Evolutionary conservation across 2,329 filamentous ascomycete genomes (phyloP), one percentile per base, ranked within the genome.

Genomic region (Verticillium alfalfae): DNA sequence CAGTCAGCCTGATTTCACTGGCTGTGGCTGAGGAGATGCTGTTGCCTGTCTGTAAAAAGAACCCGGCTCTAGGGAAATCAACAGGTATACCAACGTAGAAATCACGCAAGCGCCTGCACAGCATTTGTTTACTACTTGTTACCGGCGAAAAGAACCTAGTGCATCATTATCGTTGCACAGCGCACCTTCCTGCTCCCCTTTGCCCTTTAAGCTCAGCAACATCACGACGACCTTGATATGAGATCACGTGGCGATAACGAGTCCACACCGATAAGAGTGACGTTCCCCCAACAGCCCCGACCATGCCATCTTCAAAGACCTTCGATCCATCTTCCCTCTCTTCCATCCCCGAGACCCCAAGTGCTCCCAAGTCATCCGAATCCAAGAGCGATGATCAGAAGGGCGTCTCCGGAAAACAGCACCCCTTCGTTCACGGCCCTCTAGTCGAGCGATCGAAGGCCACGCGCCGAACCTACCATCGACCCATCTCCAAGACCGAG

Each of bases 181-280:
- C 13, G 15, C 31, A 18, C 36, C n/a, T 37, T 8, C 34, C 36
- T 39, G 34, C 2, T 9, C 16, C n/a, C 7, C 18, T 26, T 57
- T 38, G 9, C 13, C 45, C 45, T 10, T 52, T 52, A 1, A 52
- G 12, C 55, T 37, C 13, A 12, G 34, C 26, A 49, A 55, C 16
- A 61, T 59, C 63, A 63, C 58, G 18, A 63, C 58, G 18, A 12
- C 12, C 59, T 31, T 34, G 41, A 34, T 45, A 22, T 22, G 10
- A 41, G 12, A 34, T 65, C 64, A 65, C 64, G 64, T 65, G 64
- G 18, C 0, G 61, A 65, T 65, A 63, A 41, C 38, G 34, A 41
- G 16, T 54, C 52, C 16, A 15, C 49, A 31, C 26, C 59, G 64
- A 65, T 65, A 63, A 64, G 64, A 3, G 0, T 1, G 18, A 57